Conservation (phyloP, 1,284 basidiomycete species). For the Vanrija sp. region DNA sequence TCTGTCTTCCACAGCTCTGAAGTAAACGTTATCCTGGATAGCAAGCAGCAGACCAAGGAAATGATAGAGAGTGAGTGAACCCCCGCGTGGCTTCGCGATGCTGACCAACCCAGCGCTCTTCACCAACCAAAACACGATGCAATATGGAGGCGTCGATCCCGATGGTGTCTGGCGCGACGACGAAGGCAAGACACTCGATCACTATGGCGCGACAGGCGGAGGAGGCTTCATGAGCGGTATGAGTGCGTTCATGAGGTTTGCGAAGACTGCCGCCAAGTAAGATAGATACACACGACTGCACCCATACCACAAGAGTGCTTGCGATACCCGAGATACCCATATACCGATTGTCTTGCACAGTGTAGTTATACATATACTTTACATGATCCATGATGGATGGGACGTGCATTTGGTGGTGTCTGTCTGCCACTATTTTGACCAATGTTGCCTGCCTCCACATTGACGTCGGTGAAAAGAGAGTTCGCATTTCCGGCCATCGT, state of each 20-base stretch:
- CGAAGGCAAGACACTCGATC: slow-evolving; percentile 52
- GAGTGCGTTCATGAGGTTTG: slow-evolving; percentile 36
- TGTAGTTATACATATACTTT: background rate
- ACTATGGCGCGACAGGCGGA: slow-evolving; percentile 44
- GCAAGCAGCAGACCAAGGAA: slow-evolving; percentile 57
- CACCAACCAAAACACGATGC: slow-evolving; percentile 66
- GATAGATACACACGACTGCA: background rate
- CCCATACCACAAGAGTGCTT: background rate
- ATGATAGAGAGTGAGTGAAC: slow-evolving; percentile 55
- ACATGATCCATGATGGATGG: background rate
- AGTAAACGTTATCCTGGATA: slow-evolving; percentile 72
- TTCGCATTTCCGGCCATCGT: too few relatives aligned
- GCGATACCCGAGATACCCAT: background rate
- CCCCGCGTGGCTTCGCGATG: too few relatives aligned
- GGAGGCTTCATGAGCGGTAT: slow-evolving; percentile 42
- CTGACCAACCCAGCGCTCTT: slow-evolving; percentile 51
- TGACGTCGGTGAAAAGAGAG: background rate
- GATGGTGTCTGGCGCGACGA: slow-evolving; percentile 67
- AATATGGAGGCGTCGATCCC: slow-evolving; percentile 60
- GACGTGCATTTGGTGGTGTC: background rate
- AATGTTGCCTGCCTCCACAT: too few relatives aligned
- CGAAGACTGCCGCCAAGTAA: slow-evolving; percentile 32
- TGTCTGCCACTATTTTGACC: background rate
- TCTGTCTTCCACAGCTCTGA: slow-evolving; percentile 76
- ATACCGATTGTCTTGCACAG: background rate